Percentiles rank a stretch among this genome's conserved stretches.
Evolutionary conservation across 768 basidiomycete species (phyloP).

Genomic region (Mycena epipterygia): DNA sequence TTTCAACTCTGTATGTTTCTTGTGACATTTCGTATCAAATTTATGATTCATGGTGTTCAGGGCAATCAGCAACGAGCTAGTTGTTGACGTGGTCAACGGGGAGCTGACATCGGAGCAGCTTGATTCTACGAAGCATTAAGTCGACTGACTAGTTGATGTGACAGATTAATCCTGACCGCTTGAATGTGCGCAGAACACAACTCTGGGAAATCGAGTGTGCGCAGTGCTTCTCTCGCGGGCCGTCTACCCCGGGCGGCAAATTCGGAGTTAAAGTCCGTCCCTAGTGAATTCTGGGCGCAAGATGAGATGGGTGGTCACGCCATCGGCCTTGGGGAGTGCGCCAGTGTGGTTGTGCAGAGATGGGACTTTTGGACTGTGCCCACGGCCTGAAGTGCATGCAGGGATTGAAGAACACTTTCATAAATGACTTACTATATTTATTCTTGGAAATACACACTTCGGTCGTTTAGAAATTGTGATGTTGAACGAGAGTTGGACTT

Average conservation of each 20-base stretch:
- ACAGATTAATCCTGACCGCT: background rate
- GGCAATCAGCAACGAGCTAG: constrained; percentile 23
- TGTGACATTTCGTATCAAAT: background rate
- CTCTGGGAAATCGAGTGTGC: constrained; percentile 33
- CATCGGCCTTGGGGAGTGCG: constrained; percentile 9
- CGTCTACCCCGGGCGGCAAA: constrained; percentile 29
- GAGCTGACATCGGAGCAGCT: constrained; percentile 23
- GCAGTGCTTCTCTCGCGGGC: constrained; percentile 23
- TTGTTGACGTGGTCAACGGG: constrained; percentile 19
- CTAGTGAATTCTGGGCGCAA: constrained; percentile 27
- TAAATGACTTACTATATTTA: no score
- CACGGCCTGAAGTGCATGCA: constrained; percentile 16
- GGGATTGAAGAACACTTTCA: no score
- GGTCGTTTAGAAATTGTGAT: background rate
- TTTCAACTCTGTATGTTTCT: no score
- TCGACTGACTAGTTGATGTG: background rate
- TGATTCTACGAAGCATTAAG: constrained; percentile 11
- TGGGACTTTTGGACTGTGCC: constrained; percentile 35
- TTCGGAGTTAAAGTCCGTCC: constrained; percentile 26
- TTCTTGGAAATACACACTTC: no score
- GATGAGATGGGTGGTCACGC: constrained; percentile 11
- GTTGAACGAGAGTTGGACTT: no score
- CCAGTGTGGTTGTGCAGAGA: constrained; percentile 20
- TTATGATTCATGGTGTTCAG: background rate
- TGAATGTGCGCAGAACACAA: constrained; percentile 11